phyloP scores from a whole-genome alignment of 441 rosid genomes.

The Arabidopsis lyrata region DNA sequence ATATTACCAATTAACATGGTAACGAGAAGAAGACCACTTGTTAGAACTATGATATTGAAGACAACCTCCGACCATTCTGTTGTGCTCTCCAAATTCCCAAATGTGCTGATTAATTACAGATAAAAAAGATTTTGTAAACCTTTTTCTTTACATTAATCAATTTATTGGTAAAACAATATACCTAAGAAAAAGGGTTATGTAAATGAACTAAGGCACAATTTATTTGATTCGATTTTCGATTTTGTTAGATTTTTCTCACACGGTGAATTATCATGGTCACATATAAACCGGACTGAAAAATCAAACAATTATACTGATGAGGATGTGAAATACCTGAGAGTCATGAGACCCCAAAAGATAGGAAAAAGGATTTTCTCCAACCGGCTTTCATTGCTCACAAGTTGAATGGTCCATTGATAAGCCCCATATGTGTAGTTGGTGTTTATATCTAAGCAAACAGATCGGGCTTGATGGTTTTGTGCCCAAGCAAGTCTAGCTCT shows the following conservation, averaged over 20 bases:
- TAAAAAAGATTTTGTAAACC: neutral
- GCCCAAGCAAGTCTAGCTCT: slow-evolving; percentile 67
- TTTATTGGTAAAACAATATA: neutral
- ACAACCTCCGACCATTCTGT: slow-evolving; percentile 96
- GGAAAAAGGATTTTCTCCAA: slow-evolving; percentile 94
- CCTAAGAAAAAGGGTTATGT: neutral
- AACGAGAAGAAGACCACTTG: slow-evolving; percentile 88
- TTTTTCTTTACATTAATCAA: neutral
- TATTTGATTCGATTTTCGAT: neutral
- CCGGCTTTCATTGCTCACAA: slow-evolving; percentile 72
- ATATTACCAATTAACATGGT: slow-evolving; percentile 97
- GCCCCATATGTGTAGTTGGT: slow-evolving; percentile 81
- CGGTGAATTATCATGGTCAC: no score
- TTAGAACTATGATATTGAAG: slow-evolving; percentile 89
- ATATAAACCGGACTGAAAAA: neutral
- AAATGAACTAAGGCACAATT: neutral
- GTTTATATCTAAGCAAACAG: slow-evolving; percentile 62
- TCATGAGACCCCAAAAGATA: slow-evolving; percentile 96
- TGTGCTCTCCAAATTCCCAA: slow-evolving; percentile 92
- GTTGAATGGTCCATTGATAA: slow-evolving; percentile 92
- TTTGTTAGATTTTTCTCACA: neutral
- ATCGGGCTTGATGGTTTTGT: slow-evolving; percentile 58
- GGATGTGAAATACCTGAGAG: slow-evolving; percentile 64
- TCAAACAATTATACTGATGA: neutral
- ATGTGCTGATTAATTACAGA: slow-evolving; percentile 62